Percentiles rank a stretch among this genome's conserved stretches.
These are phyloP conservation scores for Mortierella sp. DNA, from an alignment of 371 early-diverging fungal genomes.

Conservation along the genomic window DNA sequence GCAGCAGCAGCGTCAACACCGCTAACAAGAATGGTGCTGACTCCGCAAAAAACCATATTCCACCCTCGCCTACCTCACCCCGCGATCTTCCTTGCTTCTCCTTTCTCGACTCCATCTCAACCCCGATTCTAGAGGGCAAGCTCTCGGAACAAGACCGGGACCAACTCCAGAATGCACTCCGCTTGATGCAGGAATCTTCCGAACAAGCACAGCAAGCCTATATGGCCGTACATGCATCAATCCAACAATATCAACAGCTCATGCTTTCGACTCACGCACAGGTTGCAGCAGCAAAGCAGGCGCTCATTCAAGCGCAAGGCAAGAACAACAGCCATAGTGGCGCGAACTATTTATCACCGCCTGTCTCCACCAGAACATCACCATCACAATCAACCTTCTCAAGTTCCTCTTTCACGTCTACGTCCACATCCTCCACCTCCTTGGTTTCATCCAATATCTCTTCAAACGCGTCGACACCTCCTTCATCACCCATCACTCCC, in stretches of 20 bases:
- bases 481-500: neutral
- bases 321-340: neutral
- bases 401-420: neutral
- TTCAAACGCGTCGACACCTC: too few relatives aligned
- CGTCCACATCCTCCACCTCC: neutral
- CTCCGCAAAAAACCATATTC: neutral
- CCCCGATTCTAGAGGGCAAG: neutral
- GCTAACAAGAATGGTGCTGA: neutral
- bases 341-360: neutral
- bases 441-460: conserved; percentile 1
- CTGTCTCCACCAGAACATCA: neutral
- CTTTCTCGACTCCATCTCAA: neutral
- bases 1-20: neutral
- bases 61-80: neutral
- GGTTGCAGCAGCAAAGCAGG: conserved; percentile 28
- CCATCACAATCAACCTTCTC: conserved; percentile 3
- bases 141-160: conserved; percentile 7
- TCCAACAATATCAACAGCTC: conserved; percentile 39
- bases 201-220: conserved; percentile 11
- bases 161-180: conserved; percentile 3
- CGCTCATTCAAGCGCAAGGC: conserved; percentile 13
- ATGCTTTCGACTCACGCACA: conserved; percentile 40
- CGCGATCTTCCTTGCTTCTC: neutral
- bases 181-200: neutral
- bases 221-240: conserved; percentile 14